A percentile compares a stretch with the other conserved stretches of the same genome.
Evolutionary conservation across 441 rosid genomes (phyloP).

Genomic region (Brassica hybrid): DNA sequence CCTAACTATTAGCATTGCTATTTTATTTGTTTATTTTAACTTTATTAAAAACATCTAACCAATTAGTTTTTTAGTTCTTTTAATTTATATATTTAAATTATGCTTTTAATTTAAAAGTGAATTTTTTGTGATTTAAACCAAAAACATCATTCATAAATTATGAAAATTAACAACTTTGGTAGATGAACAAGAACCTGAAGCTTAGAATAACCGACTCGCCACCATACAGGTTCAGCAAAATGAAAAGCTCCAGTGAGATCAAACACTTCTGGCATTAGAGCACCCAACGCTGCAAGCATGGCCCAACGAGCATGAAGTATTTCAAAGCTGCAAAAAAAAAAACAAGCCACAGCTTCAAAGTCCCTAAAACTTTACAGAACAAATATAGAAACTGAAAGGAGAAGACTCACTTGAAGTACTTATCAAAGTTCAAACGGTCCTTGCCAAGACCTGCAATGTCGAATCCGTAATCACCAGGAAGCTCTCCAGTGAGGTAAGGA

Average conservation of each 20-base stretch:
- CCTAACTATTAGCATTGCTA: no score
- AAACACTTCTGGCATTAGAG: constrained; percentile 79
- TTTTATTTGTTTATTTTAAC: no score
- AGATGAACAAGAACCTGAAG: constrained; percentile 57
- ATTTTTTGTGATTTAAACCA: no score
- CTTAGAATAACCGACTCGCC: constrained; percentile 95
- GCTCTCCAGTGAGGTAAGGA: constrained; percentile 70
- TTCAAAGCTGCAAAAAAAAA: constrained; percentile 69
- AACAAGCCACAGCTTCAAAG: neutral
- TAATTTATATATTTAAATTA: no score
- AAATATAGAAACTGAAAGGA: neutral
- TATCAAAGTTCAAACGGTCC: constrained; percentile 64
- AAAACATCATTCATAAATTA: no score
- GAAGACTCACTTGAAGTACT: constrained; percentile 70
- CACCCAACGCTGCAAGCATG: constrained; percentile 94
- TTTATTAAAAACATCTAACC: no score
- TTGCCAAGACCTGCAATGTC: constrained; percentile 81
- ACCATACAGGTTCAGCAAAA: constrained; percentile 89
- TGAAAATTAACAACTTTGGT: no score
- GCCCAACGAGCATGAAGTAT: constrained; percentile 98
- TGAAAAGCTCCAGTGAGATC: constrained; percentile 72
- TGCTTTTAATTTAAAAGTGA: no score
- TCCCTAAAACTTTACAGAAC: neutral
- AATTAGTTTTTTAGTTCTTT: no score
- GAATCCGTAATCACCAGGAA: constrained; percentile 95